Evolutionary conservation across 345 rosid genomes (phyloP).

Genomic region (Salix exigua): DNA sequence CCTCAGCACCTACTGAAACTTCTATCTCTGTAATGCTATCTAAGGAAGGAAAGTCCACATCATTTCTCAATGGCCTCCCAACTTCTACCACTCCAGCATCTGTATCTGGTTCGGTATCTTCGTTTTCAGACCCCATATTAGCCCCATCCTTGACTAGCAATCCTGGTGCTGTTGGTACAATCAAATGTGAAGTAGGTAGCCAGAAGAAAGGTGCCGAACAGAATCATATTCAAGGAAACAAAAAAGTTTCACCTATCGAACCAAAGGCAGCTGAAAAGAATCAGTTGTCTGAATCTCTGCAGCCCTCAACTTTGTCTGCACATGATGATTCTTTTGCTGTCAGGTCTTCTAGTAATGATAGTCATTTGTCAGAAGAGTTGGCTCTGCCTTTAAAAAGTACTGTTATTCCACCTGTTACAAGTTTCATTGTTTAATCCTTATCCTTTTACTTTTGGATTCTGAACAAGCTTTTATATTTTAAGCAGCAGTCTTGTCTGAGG

Average conservation of each 20-base stretch:
- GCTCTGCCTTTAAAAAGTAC: slow-evolving; percentile 38
- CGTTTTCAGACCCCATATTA: slow-evolving; percentile 41
- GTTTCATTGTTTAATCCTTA: background rate
- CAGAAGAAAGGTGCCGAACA: slow-evolving; percentile 30
- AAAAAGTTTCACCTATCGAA: slow-evolving; percentile 16
- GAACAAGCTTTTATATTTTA: slow-evolving; percentile 1
- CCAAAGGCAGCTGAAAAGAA: slow-evolving; percentile 27
- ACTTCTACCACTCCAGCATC: slow-evolving; percentile 18
- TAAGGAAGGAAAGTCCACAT: slow-evolving; percentile 31
- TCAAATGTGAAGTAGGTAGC: slow-evolving; percentile 23
- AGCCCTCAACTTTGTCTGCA: slow-evolving; percentile 22
- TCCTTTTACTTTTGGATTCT: background rate
- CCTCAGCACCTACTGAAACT: slow-evolving; percentile 13
- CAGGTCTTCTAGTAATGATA: slow-evolving; percentile 27
- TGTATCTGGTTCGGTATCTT: slow-evolving; percentile 34
- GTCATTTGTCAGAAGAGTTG: slow-evolving; percentile 24
- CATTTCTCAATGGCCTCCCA: slow-evolving; percentile 20
- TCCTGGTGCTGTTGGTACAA: slow-evolving; percentile 30
- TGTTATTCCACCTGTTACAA: background rate
- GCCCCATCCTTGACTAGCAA: slow-evolving; percentile 24
- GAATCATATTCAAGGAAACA: slow-evolving; percentile 28
- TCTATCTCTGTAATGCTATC: slow-evolving; percentile 30
- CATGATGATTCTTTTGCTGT: slow-evolving; percentile 24
- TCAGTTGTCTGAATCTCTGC: slow-evolving; percentile 29
- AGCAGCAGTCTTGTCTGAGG: slow-evolving; percentile 36